These are phyloP conservation scores for Triticum monococcum DNA, from an alignment of 176 grass and related monocot species.

Conservation along the genomic window DNA sequence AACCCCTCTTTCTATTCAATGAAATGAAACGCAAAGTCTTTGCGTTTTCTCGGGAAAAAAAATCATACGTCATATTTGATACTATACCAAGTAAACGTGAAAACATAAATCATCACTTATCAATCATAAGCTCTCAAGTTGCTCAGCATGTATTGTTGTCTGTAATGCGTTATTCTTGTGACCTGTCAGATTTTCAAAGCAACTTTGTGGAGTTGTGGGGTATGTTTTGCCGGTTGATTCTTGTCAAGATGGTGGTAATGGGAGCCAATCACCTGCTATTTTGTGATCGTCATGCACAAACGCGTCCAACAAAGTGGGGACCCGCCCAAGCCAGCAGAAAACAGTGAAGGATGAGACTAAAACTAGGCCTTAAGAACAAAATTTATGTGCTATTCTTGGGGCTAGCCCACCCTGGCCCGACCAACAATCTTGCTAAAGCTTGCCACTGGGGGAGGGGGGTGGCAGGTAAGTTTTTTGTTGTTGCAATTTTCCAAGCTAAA, in stretches of 20 bases:
- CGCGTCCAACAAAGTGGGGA: background rate
- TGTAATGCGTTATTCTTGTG: constrained; percentile 7
- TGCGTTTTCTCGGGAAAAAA: too few species aligned
- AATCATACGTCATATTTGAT: background rate
- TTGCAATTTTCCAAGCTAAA: background rate
- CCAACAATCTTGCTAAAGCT: background rate
- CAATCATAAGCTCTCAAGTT: constrained; percentile 8
- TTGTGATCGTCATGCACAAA: background rate
- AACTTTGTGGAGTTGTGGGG: background rate
- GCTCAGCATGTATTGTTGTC: background rate
- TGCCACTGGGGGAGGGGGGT: background rate
- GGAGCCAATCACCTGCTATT: background rate
- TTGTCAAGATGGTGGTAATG: background rate
- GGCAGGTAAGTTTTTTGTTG: background rate
- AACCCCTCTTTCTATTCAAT: too few species aligned
- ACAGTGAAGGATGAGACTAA: background rate
- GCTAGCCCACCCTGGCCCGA: background rate
- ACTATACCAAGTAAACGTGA: constrained; percentile 1
- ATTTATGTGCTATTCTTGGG: background rate
- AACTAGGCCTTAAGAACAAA: background rate
- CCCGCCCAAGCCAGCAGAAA: background rate
- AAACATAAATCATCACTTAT: constrained; percentile 20
- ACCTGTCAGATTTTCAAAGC: background rate
- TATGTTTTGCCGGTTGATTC: background rate
- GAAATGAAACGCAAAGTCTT: too few species aligned